A percentile compares a stretch with the other conserved stretches of the same genome.
Conservation (phyloP, 148 eudicot species). For the Dysphania ambrosioides region DNA sequence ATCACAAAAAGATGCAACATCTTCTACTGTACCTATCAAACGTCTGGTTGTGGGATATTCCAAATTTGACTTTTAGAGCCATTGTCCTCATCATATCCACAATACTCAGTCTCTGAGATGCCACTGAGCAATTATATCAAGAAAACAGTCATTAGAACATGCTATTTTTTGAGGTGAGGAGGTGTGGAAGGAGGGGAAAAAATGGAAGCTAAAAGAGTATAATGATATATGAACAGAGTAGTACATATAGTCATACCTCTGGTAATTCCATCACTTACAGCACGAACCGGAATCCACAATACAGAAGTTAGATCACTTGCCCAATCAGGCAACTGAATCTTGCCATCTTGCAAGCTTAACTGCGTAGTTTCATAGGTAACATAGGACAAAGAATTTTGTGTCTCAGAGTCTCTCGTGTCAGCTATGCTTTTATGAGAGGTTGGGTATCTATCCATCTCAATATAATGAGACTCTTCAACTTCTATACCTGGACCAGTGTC, state of each 20-base stretch:
- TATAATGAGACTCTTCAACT: conserved; percentile 54
- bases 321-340: conserved; percentile 81
- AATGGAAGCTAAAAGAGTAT: too few species aligned
- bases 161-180: too few species aligned
- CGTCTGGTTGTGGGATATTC: conserved; percentile 82
- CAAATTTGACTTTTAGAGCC: conserved; percentile 94
- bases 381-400: conserved; percentile 25
- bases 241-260: conserved; percentile 44
- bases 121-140: conserved; percentile 41
- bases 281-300: conserved; percentile 86
- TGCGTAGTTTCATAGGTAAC: conserved; percentile 39
- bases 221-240: background rate
- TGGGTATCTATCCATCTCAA: conserved; percentile 69
- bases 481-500: conserved; percentile 92
- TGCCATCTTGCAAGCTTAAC: conserved; percentile 58
- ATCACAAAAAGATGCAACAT: conserved; percentile 17
- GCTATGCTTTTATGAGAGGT: conserved; percentile 29
- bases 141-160: conserved; percentile 21
- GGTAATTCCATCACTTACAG: conserved; percentile 68
- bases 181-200: too few species aligned
- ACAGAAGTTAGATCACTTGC: conserved; percentile 75
- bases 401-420: conserved; percentile 22
- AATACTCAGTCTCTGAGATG: conserved; percentile 58
- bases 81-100: conserved; percentile 93
- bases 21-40: conserved; percentile 62